A percentile compares a stretch with the other conserved stretches of the same genome.
Evolutionary conservation across 1,284 basidiomycete genomes (phyloP).

Genomic region (Naganishia sp.): DNA sequence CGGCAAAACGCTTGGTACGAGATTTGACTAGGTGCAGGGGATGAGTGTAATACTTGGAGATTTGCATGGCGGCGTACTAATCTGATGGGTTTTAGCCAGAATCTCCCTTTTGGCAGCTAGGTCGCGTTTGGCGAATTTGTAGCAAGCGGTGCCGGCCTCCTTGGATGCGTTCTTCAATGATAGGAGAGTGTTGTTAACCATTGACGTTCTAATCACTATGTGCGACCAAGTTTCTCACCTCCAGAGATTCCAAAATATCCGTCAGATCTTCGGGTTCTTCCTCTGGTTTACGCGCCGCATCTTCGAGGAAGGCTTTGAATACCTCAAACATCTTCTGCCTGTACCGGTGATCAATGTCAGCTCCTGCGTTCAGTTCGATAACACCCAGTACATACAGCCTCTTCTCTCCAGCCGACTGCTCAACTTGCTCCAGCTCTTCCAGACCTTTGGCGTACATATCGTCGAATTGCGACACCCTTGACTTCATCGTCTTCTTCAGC

Average conservation of each 20-base stretch:
- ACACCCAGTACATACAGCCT: constrained; percentile 1
- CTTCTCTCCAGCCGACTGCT: constrained; percentile 6
- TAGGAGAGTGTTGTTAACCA: no score
- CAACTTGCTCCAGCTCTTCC: constrained; percentile 5
- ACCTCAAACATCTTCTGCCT: constrained; percentile 1
- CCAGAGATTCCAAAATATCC: not conserved
- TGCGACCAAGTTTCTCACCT: not conserved
- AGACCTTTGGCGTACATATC: constrained; percentile 1
- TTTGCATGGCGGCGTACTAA: not conserved
- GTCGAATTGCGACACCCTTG: constrained; percentile 16
- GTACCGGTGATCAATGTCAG: not conserved
- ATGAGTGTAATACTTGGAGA: not conserved
- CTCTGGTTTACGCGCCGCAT: not conserved
- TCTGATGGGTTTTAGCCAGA: not conserved
- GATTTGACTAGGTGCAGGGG: not conserved
- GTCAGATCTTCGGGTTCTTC: not conserved
- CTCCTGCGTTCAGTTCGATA: no score
- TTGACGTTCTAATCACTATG: no score
- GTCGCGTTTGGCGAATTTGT: constrained; percentile 3
- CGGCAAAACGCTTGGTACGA: constrained; percentile 9
- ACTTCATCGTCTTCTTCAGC: constrained; percentile 23
- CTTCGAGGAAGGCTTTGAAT: constrained; percentile 1
- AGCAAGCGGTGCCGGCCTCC: not conserved
- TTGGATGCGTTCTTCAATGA: constrained; percentile 1
- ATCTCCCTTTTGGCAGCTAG: not conserved